Evolutionary conservation across 2,329 filamentous ascomycete genomes (phyloP), one percentile per base, ranked within the genome.

Genomic region (Penicillium brasilianum): DNA sequence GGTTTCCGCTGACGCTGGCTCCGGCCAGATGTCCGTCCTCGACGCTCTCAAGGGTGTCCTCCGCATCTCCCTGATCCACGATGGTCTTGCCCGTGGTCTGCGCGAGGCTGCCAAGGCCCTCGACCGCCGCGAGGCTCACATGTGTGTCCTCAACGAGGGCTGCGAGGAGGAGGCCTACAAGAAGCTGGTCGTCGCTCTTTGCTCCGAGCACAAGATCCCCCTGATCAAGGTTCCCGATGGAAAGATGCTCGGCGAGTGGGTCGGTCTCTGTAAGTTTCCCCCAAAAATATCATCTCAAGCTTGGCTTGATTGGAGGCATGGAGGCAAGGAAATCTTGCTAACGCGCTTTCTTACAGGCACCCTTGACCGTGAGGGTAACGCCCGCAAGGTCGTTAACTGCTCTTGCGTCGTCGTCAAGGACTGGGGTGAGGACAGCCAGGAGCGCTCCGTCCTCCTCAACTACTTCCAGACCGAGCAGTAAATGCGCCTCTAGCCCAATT

Each of bases 161-260:
- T 99, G 95, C 87, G 95, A 99, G 87, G 95, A 99, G 89, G 95
- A 99, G 85, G 94, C 95, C 73, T 99, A 99, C 89, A 99, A 99
- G 93, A 99, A 99, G 91, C 89, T 99, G 72, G 94, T 99, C 76
- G 91, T 98, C 74, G 95, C 95, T 67, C 91, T 99, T 65, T 99
- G 95, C 91, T 92, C 90, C 69, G 95, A 99, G 89, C 95, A 99
- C 87, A 97, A 97, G 90, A 99, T 99, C 77, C 95, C 95, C 71
- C 86, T 99, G 77, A 99, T 99, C 89, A 98, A 99, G 92, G 95
- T 99, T 69, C 94, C 93, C 73, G 95, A 99, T 83, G 95, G 95
- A 83, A 99, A 99, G 90, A 92, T 97, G 88, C 87, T 99, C 77
- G 95, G 95, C 86, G 95, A 99, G 87, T 99, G 95, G 95, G 94